These are phyloP conservation scores for Coemansia sp. DNA, from an alignment of 192 early-diverging fungal genomes.

Conservation along the genomic window DNA sequence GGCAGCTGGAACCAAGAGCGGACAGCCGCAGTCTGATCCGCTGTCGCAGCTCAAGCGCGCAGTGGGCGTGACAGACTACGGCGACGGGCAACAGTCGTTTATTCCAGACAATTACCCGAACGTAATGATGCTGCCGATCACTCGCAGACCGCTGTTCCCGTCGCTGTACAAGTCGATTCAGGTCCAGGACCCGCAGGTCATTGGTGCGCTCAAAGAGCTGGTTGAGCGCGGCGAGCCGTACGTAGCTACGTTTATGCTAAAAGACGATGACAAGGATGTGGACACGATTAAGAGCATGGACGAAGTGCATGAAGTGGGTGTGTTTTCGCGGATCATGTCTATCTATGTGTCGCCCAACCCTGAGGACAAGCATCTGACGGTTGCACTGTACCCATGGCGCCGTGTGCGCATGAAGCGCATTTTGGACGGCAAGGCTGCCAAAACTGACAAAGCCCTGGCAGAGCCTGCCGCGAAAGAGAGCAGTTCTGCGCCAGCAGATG, in stretches of 20 bases:
- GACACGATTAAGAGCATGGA: constrained; percentile 74
- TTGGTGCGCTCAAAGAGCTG: constrained; percentile 86
- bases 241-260: constrained; percentile 91
- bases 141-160: constrained; percentile 90
- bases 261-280: constrained; percentile 83
- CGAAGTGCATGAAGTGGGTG: constrained; percentile 87
- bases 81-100: constrained; percentile 68
- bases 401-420: constrained; percentile 75
- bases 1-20: neutral
- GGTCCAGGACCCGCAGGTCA: constrained; percentile 92
- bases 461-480: neutral
- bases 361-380: constrained; percentile 83
- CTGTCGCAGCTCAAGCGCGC: constrained; percentile 52
- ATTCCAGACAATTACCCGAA: constrained; percentile 93
- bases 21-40: constrained; percentile 22
- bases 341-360: constrained; percentile 78
- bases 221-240: constrained; percentile 94
- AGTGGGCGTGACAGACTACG: constrained; percentile 63
- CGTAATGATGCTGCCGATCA: constrained; percentile 90
- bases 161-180: constrained; percentile 98
- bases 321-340: constrained; percentile 97
- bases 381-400: constrained; percentile 94
- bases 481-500: neutral
- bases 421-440: constrained; percentile 3
- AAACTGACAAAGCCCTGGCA: constrained; percentile 1